phyloP scores from a whole-genome alignment of 2,329 filamentous ascomycete genomes.

The Davidsoniella neocaledoniae region DNA sequence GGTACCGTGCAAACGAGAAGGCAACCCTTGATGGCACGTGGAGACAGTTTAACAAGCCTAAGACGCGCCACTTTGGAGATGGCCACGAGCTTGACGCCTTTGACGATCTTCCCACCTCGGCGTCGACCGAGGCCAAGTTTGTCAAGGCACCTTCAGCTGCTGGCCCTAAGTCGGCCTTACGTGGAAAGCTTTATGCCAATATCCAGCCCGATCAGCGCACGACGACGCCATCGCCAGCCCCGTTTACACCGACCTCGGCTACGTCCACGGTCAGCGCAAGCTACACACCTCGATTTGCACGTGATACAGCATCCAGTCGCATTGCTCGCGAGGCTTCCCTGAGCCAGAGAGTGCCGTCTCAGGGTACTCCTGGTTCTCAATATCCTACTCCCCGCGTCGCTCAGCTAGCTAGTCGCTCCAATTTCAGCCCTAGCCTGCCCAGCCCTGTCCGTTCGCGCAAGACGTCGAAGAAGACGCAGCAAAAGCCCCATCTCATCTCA shows the following conservation, averaged over 20 bases:
- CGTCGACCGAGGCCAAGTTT: slow-evolving; percentile 62
- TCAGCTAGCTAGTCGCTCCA: slow-evolving; percentile 33
- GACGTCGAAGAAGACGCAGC: slow-evolving; percentile 39
- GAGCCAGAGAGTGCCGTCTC: slow-evolving; percentile 40
- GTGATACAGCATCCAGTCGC: slow-evolving; percentile 47
- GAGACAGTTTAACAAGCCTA: slow-evolving; percentile 14
- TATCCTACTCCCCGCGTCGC: slow-evolving; percentile 37
- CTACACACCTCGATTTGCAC: slow-evolving; percentile 43
- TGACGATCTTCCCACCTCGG: slow-evolving; percentile 85
- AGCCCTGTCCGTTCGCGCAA: slow-evolving; percentile 37
- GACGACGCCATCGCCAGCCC: slow-evolving; percentile 35
- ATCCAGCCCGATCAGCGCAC: slow-evolving; percentile 34
- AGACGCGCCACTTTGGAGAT: slow-evolving; percentile 53
- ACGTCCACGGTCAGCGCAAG: slow-evolving; percentile 22
- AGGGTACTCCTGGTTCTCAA: slow-evolving; percentile 30
- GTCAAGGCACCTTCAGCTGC: slow-evolving; percentile 60
- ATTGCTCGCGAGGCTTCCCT: slow-evolving; percentile 46
- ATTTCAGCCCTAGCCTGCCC: slow-evolving; percentile 28
- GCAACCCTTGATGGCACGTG: slow-evolving; percentile 14
- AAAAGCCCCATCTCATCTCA: slow-evolving; percentile 77
- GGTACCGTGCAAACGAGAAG: slow-evolving; percentile 18
- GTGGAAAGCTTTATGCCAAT: slow-evolving; percentile 40
- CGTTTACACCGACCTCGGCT: slow-evolving; percentile 44
- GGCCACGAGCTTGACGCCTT: slow-evolving; percentile 85
- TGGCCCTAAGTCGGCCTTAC: slow-evolving; percentile 45